Conservation (phyloP, 2,329 filamentous ascomycete species). For the Phyllachora maydis region DNA sequence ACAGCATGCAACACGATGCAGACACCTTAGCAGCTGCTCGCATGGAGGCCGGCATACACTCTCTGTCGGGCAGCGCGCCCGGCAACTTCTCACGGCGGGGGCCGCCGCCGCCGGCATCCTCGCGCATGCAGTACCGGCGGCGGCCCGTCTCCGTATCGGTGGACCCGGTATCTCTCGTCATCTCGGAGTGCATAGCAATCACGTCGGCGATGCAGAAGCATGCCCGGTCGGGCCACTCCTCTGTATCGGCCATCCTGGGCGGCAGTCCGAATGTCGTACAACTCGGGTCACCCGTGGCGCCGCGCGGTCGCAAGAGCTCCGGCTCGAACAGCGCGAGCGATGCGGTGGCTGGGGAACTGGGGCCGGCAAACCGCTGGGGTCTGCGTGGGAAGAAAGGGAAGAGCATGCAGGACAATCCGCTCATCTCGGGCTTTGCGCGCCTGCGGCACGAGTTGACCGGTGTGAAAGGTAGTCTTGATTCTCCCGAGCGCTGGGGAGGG, state of each 20-base stretch:
- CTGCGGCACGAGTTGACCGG: slow-evolving; percentile 72
- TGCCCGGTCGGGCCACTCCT: slow-evolving; percentile 87
- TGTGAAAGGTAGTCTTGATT: slow-evolving; percentile 43
- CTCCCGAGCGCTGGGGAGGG: not conserved
- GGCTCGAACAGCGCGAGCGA: slow-evolving; percentile 16
- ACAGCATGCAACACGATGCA: no score
- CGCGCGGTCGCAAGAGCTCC: slow-evolving; percentile 19
- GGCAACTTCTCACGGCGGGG: no score
- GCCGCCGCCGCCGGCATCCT: slow-evolving; percentile 7
- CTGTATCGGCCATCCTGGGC: slow-evolving; percentile 85
- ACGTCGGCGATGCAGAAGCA: slow-evolving; percentile 97
- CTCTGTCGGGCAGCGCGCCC: no score
- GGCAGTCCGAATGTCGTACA: slow-evolving; percentile 42
- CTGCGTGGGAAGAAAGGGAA: slow-evolving; percentile 86
- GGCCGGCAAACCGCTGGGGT: slow-evolving; percentile 72
- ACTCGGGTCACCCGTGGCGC: slow-evolving; percentile 24
- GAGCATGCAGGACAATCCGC: slow-evolving; percentile 90
- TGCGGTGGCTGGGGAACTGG: slow-evolving; percentile 26
- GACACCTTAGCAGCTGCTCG: no score
- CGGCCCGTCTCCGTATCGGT: slow-evolving; percentile 60
- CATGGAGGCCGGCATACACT: no score
- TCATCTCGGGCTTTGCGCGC: slow-evolving; percentile 87
- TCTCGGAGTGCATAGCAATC: slow-evolving; percentile 96
- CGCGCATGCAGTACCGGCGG: slow-evolving; percentile 36
- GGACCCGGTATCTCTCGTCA: slow-evolving; percentile 79